phyloP scores from a whole-genome alignment of 495 filamentous ascomycete species.

The Collariella sp. region DNA sequence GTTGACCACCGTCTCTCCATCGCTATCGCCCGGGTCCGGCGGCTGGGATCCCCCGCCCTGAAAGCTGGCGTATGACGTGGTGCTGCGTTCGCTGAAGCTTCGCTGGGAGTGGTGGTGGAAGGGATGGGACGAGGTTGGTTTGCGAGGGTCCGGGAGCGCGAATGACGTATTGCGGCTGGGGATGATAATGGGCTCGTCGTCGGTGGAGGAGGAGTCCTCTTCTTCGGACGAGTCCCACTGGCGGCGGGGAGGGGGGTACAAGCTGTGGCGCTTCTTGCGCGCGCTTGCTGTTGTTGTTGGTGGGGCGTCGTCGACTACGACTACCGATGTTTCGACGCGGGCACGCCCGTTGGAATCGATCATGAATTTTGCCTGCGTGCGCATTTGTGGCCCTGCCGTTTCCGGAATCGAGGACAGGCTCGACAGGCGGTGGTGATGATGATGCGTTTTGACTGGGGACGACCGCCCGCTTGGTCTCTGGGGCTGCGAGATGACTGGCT shows the following conservation, averaged over 20 bases:
- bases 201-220: constrained; percentile 48
- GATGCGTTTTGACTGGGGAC: constrained; percentile 40
- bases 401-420: constrained; percentile 47
- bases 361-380: constrained; percentile 55
- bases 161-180: constrained; percentile 57
- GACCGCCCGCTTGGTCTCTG: constrained; percentile 35
- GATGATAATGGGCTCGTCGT: constrained; percentile 57
- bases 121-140: constrained; percentile 40
- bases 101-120: constrained; percentile 47
- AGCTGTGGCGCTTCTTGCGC: constrained; percentile 23
- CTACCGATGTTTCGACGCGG: constrained; percentile 57
- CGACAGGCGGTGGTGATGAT: constrained; percentile 34
- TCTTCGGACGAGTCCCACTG: constrained; percentile 38
- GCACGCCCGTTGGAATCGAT: constrained; percentile 67
- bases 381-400: constrained; percentile 33
- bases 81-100: constrained; percentile 38
- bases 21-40: constrained; percentile 43
- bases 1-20: constrained; percentile 51
- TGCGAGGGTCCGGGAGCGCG: constrained; percentile 45
- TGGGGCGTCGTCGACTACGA: constrained; percentile 38
- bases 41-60: constrained; percentile 28
- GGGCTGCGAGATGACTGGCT: constrained; percentile 30
- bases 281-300: too few species aligned
- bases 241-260: constrained; percentile 17
- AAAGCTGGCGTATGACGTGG: constrained; percentile 28